These are phyloP conservation scores for Sisymbrium irio DNA, from an alignment of 345 rosid species.

Conservation along the genomic window DNA sequence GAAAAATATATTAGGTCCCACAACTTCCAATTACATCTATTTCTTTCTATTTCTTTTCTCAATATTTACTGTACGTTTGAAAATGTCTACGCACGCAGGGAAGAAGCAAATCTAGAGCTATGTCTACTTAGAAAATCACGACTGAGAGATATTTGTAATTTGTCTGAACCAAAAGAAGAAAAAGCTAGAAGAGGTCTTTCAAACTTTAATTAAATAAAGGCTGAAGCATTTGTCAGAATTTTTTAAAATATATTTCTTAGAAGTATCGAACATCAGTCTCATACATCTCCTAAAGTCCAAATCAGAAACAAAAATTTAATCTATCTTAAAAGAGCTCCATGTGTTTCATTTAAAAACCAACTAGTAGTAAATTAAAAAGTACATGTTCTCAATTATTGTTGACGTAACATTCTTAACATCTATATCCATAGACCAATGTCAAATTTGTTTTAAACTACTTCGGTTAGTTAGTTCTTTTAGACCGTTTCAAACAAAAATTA, in stretches of 20 bases:
- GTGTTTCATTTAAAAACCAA: neutral
- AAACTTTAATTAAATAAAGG: neutral
- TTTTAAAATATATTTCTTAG: neutral
- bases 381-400: neutral
- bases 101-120: neutral
- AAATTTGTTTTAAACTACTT: neutral
- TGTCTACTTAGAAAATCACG: neutral
- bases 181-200: neutral
- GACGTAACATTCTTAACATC: neutral
- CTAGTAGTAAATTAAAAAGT: neutral
- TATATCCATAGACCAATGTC: neutral
- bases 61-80: slow-evolving; percentile 4
- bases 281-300: neutral
- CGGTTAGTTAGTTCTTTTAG: neutral
- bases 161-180: neutral
- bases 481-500: neutral
- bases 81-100: neutral
- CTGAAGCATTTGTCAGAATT: neutral
- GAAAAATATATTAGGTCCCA: neutral
- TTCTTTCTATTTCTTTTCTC: no score
- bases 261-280: neutral
- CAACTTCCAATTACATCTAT: neutral
- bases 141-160: neutral
- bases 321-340: neutral
- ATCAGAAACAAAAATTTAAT: neutral